Evolutionary conservation across 2,329 filamentous ascomycete genomes (phyloP).

Genomic region (Clarireedia monteithiana): DNA sequence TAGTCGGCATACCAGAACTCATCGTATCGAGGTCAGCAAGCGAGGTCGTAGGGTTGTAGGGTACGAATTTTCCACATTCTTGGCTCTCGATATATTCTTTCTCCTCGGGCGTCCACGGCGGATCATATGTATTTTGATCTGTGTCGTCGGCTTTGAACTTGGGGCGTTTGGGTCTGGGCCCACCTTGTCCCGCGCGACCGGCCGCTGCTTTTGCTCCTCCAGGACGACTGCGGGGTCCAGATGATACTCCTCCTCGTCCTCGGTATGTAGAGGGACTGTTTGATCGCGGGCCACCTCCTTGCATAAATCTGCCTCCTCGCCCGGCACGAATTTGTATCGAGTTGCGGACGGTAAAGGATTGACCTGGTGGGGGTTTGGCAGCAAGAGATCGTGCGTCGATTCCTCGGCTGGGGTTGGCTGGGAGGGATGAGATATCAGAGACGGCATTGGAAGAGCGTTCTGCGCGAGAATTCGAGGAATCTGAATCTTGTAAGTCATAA

Average conservation of each 20-base stretch:
- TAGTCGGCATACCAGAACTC: conserved; percentile 19
- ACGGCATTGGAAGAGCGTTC: conserved; percentile 20
- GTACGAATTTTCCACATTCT: conserved; percentile 18
- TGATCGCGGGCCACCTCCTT: not conserved
- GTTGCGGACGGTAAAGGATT: conserved; percentile 16
- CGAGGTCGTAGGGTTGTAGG: conserved; percentile 23
- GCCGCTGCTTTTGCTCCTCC: conserved; percentile 1
- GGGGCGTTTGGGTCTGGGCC: not conserved
- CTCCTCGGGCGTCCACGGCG: conserved; percentile 20
- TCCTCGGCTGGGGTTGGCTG: conserved; percentile 19
- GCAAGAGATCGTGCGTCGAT: conserved; percentile 29
- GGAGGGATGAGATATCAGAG: conserved; percentile 24
- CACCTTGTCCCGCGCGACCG: not conserved
- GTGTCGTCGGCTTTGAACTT: not conserved
- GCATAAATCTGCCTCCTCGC: not conserved
- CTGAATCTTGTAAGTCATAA: not conserved
- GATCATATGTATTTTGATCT: conserved; percentile 7
- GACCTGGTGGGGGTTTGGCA: conserved; percentile 19
- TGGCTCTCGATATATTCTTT: conserved; percentile 17
- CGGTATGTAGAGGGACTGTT: conserved; percentile 13
- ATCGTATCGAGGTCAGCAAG: conserved; percentile 15
- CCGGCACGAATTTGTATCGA: conserved; percentile 6
- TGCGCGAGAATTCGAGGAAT: conserved; percentile 2
- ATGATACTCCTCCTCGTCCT: conserved; percentile 20
- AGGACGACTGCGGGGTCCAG: not conserved